A percentile compares a stretch with the other conserved stretches of the same genome.
These are phyloP conservation scores for Nicotiana sylvestris DNA, from an alignment of 257 asterid genomes.

Conservation along the genomic window DNA sequence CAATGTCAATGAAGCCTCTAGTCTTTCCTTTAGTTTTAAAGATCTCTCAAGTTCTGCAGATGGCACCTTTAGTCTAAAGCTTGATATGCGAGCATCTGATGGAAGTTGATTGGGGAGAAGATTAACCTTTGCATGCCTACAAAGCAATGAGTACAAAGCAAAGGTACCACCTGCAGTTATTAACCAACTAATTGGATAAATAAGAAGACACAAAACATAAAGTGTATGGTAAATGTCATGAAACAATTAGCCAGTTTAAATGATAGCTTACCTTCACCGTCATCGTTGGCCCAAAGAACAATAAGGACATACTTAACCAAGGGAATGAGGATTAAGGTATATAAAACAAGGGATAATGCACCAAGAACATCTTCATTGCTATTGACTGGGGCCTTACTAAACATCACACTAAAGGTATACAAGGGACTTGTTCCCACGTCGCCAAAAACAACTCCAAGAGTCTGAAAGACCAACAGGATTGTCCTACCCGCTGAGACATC, in stretches of 20 bases:
- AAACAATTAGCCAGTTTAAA: neutral
- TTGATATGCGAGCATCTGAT: conserved; percentile 88
- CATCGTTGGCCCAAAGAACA: conserved; percentile 98
- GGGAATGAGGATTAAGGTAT: conserved; percentile 83
- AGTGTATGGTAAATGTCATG: neutral
- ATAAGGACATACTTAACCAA: conserved; percentile 82
- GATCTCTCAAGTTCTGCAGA: conserved; percentile 99
- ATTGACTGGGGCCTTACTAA: conserved; percentile 93
- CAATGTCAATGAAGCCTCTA: conserved; percentile 78
- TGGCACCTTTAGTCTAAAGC: conserved; percentile 96
- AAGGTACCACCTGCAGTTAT: conserved; percentile 89
- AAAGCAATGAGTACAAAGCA: conserved; percentile 96
- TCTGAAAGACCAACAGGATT: conserved; percentile 68
- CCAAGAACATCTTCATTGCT: conserved; percentile 92
- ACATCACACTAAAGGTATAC: conserved; percentile 97
- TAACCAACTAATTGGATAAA: conserved; percentile 25
- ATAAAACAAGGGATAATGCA: conserved; percentile 83
- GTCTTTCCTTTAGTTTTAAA: conserved; percentile 83
- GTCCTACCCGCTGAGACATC: conserved; percentile 74
- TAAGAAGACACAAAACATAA: conserved; percentile 16
- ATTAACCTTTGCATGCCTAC: conserved; percentile 98
- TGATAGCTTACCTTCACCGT: conserved; percentile 81
- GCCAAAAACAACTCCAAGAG: conserved; percentile 93
- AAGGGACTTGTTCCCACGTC: conserved; percentile 98
- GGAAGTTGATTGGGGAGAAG: conserved; percentile 91